Conservation (phyloP, 148 eudicot species). For the Gaultheria prostrata region DNA sequence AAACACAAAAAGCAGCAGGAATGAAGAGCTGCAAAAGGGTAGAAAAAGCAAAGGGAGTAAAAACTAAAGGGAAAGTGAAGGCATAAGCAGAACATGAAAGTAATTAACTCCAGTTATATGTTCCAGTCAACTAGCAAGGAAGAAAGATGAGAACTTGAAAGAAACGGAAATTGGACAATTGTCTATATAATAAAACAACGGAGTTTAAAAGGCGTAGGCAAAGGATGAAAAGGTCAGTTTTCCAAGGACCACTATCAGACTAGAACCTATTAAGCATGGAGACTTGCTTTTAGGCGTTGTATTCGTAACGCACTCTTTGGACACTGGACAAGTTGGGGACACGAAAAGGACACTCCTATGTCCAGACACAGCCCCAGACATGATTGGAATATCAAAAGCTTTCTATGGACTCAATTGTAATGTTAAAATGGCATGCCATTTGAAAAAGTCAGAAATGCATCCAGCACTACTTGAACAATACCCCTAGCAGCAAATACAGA, state of each 20-base stretch:
- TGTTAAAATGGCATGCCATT: background rate
- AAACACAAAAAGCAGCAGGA: background rate
- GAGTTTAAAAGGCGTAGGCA: background rate
- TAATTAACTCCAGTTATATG: background rate
- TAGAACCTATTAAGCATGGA: background rate
- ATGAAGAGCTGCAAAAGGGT: background rate
- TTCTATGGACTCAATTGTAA: background rate
- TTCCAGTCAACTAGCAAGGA: background rate
- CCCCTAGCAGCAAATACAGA: background rate
- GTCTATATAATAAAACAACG: background rate
- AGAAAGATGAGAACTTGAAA: background rate
- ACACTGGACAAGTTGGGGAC: background rate
- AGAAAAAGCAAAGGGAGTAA: background rate
- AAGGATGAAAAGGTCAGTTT: background rate
- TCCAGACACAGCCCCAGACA: background rate
- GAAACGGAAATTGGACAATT: background rate
- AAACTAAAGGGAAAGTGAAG: background rate
- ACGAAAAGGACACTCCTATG: background rate
- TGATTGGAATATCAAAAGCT: background rate
- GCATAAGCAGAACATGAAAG: background rate
- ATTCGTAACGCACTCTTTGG: background rate
- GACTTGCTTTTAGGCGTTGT: background rate
- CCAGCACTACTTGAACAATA: background rate
- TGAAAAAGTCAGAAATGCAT: background rate
- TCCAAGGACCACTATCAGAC: background rate